Evolutionary conservation across 2,329 filamentous ascomycete species (phyloP), one percentile per base, ranked within the genome.

Genomic region (Xylariaceae sp.): DNA sequence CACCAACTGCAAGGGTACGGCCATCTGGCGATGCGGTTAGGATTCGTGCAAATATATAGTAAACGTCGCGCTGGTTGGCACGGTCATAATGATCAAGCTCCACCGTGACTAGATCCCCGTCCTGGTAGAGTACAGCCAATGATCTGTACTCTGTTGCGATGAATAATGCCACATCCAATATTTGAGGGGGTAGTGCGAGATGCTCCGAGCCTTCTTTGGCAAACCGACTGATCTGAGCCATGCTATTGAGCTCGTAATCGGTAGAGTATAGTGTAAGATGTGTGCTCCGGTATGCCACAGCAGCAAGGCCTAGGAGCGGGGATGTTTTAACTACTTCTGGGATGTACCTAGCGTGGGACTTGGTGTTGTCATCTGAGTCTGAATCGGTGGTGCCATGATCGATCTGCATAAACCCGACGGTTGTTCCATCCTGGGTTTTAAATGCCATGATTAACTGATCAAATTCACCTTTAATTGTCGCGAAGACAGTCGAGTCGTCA

Each of bases 41-140:
- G 21, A 42, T n/a, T 35, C 36, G 36, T 24, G 46, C 36, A 39
- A 49, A 49, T 21, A 49, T 42, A 24, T 41, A 27, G 21, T 41
- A 41, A 8, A 49, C 46, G 35, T 41, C 39, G 18, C 35, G 4
- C n/a, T 37, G 35, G 13, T 9, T 37, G 10, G 35, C 35, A 18
- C 18, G 35, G n/a, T 37, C 35, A 18, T 37, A 5, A 10, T 37
- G 35, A 18, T 37, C n/a, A 16, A 37, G 35, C n/a, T 37, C 35
- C 10, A 37, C 35, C 16, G 36, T 43, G 26, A 50, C n/a, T 6
- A 50, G 11, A 26, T 50, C 47, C 6, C 47, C 47, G 43, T 50
- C 47, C 4, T 35, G 11, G 30, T 50, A 50, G 5, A 39, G 21
- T 10, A 32, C 47, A 10, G 47, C 47, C 36, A 41, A 18, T 2